Conservation (phyloP, 768 basidiomycete genomes). For the Kwoniella shandongensis region DNA sequence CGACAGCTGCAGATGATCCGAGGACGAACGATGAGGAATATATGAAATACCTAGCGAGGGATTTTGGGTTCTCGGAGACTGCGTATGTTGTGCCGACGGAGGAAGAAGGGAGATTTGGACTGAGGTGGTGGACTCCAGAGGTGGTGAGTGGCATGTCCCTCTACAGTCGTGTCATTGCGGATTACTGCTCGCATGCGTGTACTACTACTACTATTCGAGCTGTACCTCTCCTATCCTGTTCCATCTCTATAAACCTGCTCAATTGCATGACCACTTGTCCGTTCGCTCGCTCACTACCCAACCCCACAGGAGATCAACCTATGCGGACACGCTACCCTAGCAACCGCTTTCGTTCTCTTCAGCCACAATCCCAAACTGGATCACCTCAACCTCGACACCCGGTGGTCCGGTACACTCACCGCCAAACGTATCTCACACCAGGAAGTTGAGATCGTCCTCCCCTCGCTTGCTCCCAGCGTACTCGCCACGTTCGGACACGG, state of each 20-base stretch:
- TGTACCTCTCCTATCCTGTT: not conserved
- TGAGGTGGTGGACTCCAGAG: constrained; percentile 39
- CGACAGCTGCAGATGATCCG: not conserved
- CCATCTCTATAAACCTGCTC: not conserved
- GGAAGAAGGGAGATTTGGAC: constrained; percentile 19
- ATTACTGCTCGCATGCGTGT: not conserved
- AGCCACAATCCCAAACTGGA: constrained; percentile 15
- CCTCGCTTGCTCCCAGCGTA: constrained; percentile 5
- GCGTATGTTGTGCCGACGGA: constrained; percentile 28
- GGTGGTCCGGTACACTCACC: constrained; percentile 23
- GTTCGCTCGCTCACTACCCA: no score
- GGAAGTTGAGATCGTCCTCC: constrained; percentile 23
- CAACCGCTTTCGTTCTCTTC: constrained; percentile 29
- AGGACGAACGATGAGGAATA: constrained; percentile 20
- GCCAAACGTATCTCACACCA: constrained; percentile 4
- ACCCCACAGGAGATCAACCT: constrained; percentile 30
- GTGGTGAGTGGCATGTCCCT: constrained; percentile 21
- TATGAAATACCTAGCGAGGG: constrained; percentile 20
- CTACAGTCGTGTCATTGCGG: not conserved
- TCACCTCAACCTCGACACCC: constrained; percentile 19
- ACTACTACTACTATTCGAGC: not conserved
- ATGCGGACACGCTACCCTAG: constrained; percentile 41
- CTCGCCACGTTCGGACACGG: not conserved
- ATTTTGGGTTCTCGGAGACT: constrained; percentile 38
- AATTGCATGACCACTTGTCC: no score